Base-by-base conservation (phyloP, 1,284 basidiomycete species). In the Jaminaea rosea region DNA sequence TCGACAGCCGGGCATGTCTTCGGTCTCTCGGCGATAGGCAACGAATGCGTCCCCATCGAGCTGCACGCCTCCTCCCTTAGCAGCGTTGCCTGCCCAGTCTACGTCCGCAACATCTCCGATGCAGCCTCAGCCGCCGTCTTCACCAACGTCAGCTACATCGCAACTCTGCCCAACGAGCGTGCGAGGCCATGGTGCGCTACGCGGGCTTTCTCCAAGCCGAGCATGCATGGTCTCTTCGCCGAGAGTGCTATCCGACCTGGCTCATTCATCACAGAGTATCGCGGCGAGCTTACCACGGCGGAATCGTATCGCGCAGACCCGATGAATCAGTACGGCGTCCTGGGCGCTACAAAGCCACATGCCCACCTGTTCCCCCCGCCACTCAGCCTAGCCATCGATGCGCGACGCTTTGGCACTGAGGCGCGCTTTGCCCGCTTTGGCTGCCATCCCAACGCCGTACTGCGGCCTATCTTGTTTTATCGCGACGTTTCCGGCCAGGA, bases 361-460 rank as follows among this genome's bases (percentile, higher is more conserved):
- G 90, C 94, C 0, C 85, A 88, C 55, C 79, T 87, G 6, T 74
- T 96, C 0, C 86, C 86, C 0, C 83, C 84, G 0, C 88, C 88
- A 0, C 78, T 92, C 55, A 84, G 84, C 57, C 74, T 94, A 11
- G 85, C 86, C 2, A 78, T 97, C 29, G 92, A 97, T 63, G 81
- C 86, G 0, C 77, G 92, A 13, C 78, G 82, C n/a, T 82, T 82
- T n/a, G 89, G 89, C 4, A 81, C 79, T 53, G 80, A 85, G 53
- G 80, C 81, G 0, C 78, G 88, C 15, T 96, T 87, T 73, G 83
- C 85, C 0, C 78, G 92, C 41, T 86, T 80, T 50, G 88, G 89
- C 0, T 97, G 92, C 74, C 80, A 85, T 59, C 90, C 91, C 7
- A 96, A 96, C 65, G 88, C 85, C 0, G 86, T 92, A 3, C 73